A percentile compares a stretch with the other conserved stretches of the same genome.
Conservation (phyloP, 1,139 yeast genomes). For the Spencermartinsiella ligniputridi region DNA sequence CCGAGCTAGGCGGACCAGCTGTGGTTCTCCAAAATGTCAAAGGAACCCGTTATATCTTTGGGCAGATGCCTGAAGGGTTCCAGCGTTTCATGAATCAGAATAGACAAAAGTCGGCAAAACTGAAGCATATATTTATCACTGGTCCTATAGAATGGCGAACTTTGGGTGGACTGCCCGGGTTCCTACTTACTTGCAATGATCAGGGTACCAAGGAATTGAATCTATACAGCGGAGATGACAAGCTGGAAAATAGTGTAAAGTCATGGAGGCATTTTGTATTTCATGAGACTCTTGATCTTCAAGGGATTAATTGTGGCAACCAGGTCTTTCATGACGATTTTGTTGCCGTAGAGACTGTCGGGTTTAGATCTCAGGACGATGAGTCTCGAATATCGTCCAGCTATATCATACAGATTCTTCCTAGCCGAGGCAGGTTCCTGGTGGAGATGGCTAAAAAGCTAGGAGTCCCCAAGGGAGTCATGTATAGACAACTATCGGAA, state of each 20-base stretch:
- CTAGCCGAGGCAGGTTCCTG: conserved; percentile 75
- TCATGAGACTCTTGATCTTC: conserved; percentile 63
- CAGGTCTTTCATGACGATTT: conserved; percentile 45
- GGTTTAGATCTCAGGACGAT: conserved; percentile 10
- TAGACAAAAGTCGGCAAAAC: conserved; percentile 35
- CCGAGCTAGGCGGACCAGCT: conserved; percentile 58
- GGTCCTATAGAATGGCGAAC: conserved; percentile 72
- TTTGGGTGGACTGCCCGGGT: conserved; percentile 87
- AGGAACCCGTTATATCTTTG: conserved; percentile 66
- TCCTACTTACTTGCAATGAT: conserved; percentile 79
- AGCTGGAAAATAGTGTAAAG: conserved; percentile 52
- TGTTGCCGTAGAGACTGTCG: conserved; percentile 52
- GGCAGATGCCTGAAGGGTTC: conserved; percentile 79
- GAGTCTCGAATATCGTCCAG: conserved; percentile 35
- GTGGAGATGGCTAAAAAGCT: conserved; percentile 59
- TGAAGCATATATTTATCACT: conserved; percentile 65
- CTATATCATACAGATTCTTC: conserved; percentile 61
- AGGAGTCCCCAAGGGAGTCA: conserved; percentile 65
- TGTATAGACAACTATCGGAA: conserved; percentile 53
- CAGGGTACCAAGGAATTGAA: conserved; percentile 51
- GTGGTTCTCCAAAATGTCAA: conserved; percentile 46
- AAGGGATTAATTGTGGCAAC: conserved; percentile 34
- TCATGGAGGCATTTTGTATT: conserved; percentile 91
- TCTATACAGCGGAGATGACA: conserved; percentile 28
- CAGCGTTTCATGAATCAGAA: conserved; percentile 60